Percentiles rank a stretch among this genome's conserved stretches.
Conservation (phyloP, 2,329 filamentous ascomycete genomes). For the Fusarium sp. region DNA sequence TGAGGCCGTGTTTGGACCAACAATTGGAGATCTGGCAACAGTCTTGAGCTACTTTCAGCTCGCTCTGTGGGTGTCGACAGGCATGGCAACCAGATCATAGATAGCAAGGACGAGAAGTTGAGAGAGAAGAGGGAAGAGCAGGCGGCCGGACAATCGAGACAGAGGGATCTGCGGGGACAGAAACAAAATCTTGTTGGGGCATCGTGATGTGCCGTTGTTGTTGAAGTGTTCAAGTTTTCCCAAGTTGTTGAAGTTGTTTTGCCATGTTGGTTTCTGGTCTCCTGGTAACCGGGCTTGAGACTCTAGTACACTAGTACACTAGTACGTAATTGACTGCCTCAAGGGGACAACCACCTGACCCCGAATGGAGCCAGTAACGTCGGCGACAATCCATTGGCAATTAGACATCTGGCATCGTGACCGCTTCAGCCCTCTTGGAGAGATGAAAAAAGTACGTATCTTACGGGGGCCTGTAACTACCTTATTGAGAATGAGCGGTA, state of each 20-base stretch:
- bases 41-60: neutral
- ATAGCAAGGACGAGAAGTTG: neutral
- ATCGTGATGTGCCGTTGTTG: conserved; percentile 12
- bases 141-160: neutral
- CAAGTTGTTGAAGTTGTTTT: conserved; percentile 13
- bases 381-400: conserved; percentile 38
- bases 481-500: conserved; percentile 24
- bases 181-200: neutral
- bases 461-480: neutral
- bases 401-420: conserved; percentile 46
- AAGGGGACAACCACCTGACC: conserved; percentile 41
- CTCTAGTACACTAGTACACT: conserved; percentile 27
- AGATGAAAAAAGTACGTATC: conserved; percentile 25
- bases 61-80: neutral
- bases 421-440: conserved; percentile 28
- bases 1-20: neutral
- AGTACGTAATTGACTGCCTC: conserved; percentile 44
- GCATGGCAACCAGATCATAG: neutral
- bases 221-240: conserved; percentile 14
- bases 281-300: conserved; percentile 12
- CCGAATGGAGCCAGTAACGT: conserved; percentile 37
- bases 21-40: neutral
- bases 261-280: conserved; percentile 17
- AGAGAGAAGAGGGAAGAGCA: neutral
- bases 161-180: neutral